Base-by-base conservation (phyloP, 2,329 filamentous ascomycete species). In the Colletotrichum cuscutae region DNA sequence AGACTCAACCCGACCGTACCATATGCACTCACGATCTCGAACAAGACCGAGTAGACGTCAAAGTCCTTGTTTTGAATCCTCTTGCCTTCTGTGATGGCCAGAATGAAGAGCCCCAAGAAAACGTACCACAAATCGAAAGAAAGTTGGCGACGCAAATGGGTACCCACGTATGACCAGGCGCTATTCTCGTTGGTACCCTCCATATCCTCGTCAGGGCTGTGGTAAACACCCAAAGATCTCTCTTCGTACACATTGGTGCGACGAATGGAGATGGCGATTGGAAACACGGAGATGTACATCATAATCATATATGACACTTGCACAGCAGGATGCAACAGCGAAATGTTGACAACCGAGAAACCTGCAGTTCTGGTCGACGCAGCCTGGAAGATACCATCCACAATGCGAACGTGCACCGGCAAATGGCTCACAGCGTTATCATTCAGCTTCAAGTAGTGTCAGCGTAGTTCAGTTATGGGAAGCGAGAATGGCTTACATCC, bases 221-320 rank as follows among this genome's bases (percentile, higher is more conserved):
- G 85, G 78, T 93, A 95, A 35, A 97, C 90, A 5, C 94, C 94
- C 0, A 97, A 88, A 0, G 92, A 94, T 76, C 92, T 94, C 80
- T 98, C 96, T 82, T 98, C 96, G 84, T 98, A 98, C 2, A 98
- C 96, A 80, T 98, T 98, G 71, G 96, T 98, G 75, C 94, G 89
- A 65, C 96, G 95, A 77, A 98, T 93, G 7, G 94, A 97, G 78
- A 98, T 98, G 80, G 97, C 96, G 77, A 98, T 97, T 5, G 96
- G 96, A 77, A 98, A 97, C 72, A 98, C 94, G 71, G 95, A 98
- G 74, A 98, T 98, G 82, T 98, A 98, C 97, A 98, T 98, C 97
- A 98, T 98, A 82, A 98, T 92, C 82, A 98, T 86, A 84, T 98
- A 98, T 28, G 95, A 94, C 15, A 97, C 95, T 78, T 98, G 95